A percentile compares a stretch with the other conserved stretches of the same genome.
These are phyloP conservation scores for Didymosphaeria variabile DNA, from an alignment of 2,329 filamentous ascomycete species.

Conservation along the genomic window DNA sequence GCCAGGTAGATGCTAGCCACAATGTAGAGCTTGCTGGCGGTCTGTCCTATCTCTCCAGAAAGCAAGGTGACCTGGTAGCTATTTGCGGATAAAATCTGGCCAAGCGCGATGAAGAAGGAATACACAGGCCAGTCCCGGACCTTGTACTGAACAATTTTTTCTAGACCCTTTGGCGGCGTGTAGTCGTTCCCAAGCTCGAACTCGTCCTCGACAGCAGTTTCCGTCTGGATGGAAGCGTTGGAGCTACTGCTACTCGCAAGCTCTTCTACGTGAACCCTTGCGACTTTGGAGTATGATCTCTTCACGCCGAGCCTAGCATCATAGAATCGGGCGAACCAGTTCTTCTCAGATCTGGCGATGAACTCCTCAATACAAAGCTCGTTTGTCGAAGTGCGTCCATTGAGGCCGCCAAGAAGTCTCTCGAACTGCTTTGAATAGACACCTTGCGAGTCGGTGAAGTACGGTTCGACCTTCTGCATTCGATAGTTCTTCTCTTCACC, in stretches of 20 bases:
- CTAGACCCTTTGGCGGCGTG: conserved; percentile 29
- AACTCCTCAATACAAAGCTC: conserved; percentile 72
- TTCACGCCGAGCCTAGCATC: conserved; percentile 30
- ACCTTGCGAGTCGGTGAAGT: conserved; percentile 71
- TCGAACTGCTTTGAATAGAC: conserved; percentile 62
- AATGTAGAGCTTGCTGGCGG: conserved; percentile 29
- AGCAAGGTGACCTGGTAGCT: conserved; percentile 69
- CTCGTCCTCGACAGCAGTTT: conserved; percentile 24
- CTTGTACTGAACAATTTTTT: conserved; percentile 34
- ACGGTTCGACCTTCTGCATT: conserved; percentile 72
- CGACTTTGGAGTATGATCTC: conserved; percentile 13
- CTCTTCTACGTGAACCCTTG: background rate
- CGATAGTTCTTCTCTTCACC: conserved; percentile 69
- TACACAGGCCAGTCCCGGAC: conserved; percentile 38
- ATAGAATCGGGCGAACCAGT: conserved; percentile 62
- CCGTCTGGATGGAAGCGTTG: conserved; percentile 5
- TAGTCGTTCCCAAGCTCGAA: conserved; percentile 34
- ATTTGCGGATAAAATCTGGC: conserved; percentile 34
- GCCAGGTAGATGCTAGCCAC: conserved; percentile 32
- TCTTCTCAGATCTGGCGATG: conserved; percentile 71
- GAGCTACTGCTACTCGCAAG: conserved; percentile 6
- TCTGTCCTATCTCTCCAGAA: conserved; percentile 64
- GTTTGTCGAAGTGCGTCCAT: conserved; percentile 65
- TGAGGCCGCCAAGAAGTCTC: conserved; percentile 47
- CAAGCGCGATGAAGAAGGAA: conserved; percentile 32